Percentiles rank a stretch among this genome's conserved stretches.
phyloP scores from a whole-genome alignment of 2,329 filamentous ascomycete species.

The Nemania diffusa region DNA sequence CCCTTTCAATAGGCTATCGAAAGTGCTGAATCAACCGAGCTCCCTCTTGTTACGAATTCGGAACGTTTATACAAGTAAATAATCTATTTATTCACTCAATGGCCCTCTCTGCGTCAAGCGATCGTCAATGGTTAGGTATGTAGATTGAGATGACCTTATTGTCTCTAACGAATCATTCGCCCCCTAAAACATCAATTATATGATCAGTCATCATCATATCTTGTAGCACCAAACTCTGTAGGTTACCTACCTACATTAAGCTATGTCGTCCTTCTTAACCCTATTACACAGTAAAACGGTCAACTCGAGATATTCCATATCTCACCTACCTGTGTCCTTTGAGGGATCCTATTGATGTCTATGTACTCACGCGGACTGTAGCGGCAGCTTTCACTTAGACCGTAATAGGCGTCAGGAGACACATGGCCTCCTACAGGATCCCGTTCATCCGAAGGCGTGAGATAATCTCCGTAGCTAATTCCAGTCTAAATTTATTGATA shows the following conservation, averaged over 20 bases:
- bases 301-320: background rate
- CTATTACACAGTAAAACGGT: background rate
- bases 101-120: background rate
- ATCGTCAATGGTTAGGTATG: background rate
- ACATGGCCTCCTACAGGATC: background rate
- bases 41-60: background rate
- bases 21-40: slow-evolving; percentile 11
- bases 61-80: background rate
- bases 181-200: background rate
- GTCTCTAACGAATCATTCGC: background rate
- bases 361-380: background rate
- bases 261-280: background rate
- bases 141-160: background rate
- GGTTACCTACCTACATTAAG: too few species aligned
- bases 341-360: background rate
- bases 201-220: background rate
- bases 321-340: background rate
- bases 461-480: background rate
- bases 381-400: background rate
- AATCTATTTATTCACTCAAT: background rate
- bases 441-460: background rate
- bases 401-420: background rate
- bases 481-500: background rate
- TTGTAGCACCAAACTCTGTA: too few species aligned
- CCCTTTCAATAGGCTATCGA: background rate